These are phyloP conservation scores for Cucurbita moschata DNA, from an alignment of 306 rosid species.

Conservation along the genomic window DNA sequence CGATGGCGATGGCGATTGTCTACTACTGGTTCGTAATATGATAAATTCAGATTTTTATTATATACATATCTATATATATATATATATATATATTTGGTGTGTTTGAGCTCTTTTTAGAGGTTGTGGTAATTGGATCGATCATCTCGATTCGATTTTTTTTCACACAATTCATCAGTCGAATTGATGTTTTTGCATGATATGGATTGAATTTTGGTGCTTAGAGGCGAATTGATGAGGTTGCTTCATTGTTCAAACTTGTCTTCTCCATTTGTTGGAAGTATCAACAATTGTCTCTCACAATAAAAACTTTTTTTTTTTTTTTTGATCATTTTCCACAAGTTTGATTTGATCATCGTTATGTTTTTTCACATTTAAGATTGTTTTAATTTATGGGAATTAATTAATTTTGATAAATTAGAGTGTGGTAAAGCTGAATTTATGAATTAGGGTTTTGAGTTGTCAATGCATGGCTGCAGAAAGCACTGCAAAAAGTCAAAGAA, in stretches of 20 bases:
- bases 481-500: background rate
- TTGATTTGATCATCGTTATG: background rate
- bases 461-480: background rate
- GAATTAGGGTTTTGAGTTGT: slow-evolving; percentile 1
- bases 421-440: background rate
- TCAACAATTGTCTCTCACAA: background rate
- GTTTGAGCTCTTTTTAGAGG: background rate
- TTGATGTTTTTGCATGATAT: background rate
- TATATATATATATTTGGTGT: background rate
- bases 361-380: background rate
- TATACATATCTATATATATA: background rate
- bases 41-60: background rate
- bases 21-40: background rate
- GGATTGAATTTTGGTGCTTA: background rate
- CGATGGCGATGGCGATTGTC: background rate
- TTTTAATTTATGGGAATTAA: background rate
- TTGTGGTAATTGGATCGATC: background rate
- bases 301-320: background rate
- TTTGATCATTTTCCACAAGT: background rate
- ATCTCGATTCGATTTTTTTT: background rate
- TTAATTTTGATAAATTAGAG: background rate
- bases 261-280: background rate
- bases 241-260: background rate
- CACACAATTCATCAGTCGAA: background rate
- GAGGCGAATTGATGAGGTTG: background rate